phyloP scores from a whole-genome alignment of 2,329 filamentous ascomycete genomes.

The Fusarium temperatum region DNA sequence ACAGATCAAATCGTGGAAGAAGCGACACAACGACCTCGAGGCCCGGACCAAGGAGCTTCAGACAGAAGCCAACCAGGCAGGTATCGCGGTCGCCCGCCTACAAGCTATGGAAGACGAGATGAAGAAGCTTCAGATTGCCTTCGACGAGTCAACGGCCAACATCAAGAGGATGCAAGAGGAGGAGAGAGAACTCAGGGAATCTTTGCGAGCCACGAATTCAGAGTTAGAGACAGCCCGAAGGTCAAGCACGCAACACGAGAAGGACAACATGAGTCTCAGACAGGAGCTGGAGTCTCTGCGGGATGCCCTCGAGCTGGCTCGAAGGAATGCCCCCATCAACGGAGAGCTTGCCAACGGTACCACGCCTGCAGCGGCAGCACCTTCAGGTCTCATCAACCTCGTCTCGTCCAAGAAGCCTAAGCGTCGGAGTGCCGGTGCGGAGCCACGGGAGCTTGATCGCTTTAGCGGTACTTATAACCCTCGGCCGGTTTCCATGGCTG shows the following conservation, averaged over 20 bases:
- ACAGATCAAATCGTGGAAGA: conserved; percentile 97
- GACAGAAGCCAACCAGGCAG: conserved; percentile 95
- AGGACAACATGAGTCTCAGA: conserved; percentile 84
- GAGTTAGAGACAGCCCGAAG: conserved; percentile 84
- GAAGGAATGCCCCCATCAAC: conserved; percentile 78
- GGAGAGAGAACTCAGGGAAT: conserved; percentile 85
- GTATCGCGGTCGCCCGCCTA: conserved; percentile 90
- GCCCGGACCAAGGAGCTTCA: conserved; percentile 92
- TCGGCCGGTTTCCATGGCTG: conserved; percentile 94
- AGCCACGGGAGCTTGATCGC: conserved; percentile 85
- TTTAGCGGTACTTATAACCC: conserved; percentile 95
- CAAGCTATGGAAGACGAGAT: conserved; percentile 95
- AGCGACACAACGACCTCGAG: conserved; percentile 88
- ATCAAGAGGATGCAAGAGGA: conserved; percentile 96
- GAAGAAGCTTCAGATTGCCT: conserved; percentile 86
- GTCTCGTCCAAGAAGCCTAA: conserved; percentile 98
- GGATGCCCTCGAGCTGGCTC: conserved; percentile 90
- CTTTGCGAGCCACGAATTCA: conserved; percentile 78
- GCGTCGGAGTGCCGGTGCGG: conserved; percentile 88
- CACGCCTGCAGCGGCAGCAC: conserved; percentile 58
- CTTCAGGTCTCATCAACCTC: conserved; percentile 90
- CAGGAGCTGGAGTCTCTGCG: conserved; percentile 91
- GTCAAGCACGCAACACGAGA: conserved; percentile 79
- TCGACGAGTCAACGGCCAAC: conserved; percentile 89
- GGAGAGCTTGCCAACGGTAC: conserved; percentile 61